A percentile compares a stretch with the other conserved stretches of the same genome.
Conservation (phyloP, 2,329 filamentous ascomycete species). For the Mycogone perniciosa region DNA sequence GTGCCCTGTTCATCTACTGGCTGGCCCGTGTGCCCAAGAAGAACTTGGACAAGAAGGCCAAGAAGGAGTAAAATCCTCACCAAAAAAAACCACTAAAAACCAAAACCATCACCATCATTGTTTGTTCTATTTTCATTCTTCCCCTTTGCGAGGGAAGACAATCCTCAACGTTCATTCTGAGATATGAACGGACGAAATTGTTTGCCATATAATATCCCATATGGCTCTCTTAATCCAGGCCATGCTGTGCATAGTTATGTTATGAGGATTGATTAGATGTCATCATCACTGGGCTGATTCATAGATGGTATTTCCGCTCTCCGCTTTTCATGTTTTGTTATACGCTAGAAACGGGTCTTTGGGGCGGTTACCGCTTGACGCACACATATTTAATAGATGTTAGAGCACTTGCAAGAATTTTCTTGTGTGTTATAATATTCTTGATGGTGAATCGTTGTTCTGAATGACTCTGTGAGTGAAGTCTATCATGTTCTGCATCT, state of each 20-base stretch:
- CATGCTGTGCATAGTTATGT: background rate
- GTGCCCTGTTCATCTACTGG: slow-evolving; percentile 52
- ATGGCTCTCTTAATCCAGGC: too few relatives aligned
- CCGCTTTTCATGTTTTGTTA: too few relatives aligned
- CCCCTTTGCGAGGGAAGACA: background rate
- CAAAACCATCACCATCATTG: background rate
- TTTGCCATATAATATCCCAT: background rate
- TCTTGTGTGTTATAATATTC: slow-evolving; percentile 1
- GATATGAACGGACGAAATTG: background rate
- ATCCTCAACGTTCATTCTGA: background rate
- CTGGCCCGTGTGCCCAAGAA: slow-evolving; percentile 45
- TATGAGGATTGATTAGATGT: too few relatives aligned
- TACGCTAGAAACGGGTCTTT: too few relatives aligned
- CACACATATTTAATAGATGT: background rate
- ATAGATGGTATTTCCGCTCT: background rate
- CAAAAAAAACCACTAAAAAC: background rate
- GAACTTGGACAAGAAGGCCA: slow-evolving; percentile 29
- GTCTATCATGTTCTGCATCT: background rate
- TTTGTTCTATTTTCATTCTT: background rate
- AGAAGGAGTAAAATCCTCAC: slow-evolving; percentile 18
- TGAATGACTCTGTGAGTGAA: background rate
- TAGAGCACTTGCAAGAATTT: slow-evolving; percentile 4
- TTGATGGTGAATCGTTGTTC: slow-evolving; percentile 1
- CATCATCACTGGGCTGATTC: background rate
- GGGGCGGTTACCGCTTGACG: too few relatives aligned